Evolutionary conservation across 768 basidiomycete species (phyloP).

Genomic region (Leccinum broughii): DNA sequence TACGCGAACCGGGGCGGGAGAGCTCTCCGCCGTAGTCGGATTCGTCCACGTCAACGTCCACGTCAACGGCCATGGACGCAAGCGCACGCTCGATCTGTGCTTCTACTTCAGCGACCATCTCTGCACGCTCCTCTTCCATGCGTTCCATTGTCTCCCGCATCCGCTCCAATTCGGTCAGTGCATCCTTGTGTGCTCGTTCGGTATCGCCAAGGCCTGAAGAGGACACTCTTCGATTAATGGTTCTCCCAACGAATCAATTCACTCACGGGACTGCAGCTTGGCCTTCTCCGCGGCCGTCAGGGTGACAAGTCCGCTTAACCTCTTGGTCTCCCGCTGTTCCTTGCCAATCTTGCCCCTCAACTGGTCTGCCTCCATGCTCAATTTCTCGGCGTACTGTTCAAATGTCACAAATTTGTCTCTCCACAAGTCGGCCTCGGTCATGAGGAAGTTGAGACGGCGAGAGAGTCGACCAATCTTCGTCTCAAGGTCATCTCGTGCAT

Average conservation of each 20-base stretch:
- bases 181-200: constrained; percentile 77
- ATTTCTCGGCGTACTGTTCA: constrained; percentile 90
- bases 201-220: constrained; percentile 77
- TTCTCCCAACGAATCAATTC: neutral
- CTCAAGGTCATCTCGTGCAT: constrained; percentile 91
- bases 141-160: constrained; percentile 86
- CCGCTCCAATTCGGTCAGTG: constrained; percentile 73
- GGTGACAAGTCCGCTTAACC: constrained; percentile 76
- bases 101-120: constrained; percentile 92
- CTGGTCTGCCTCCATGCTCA: constrained; percentile 84
- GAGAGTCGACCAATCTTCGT: constrained; percentile 89
- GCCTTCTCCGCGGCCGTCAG: constrained; percentile 76
- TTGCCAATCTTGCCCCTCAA: constrained; percentile 85
- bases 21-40: constrained; percentile 61
- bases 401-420: constrained; percentile 93
- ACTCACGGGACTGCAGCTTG: constrained; percentile 77
- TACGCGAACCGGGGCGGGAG: constrained; percentile 66
- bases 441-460: constrained; percentile 84
- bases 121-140: constrained; percentile 85
- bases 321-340: constrained; percentile 86
- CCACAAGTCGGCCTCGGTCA: constrained; percentile 91
- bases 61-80: constrained; percentile 71
- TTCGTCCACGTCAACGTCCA: constrained; percentile 46
- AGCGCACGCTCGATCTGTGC: constrained; percentile 88
- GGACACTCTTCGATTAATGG: neutral